A percentile compares a stretch with the other conserved stretches of the same genome.
Conservation (phyloP, 768 basidiomycete genomes). For the Goffeauzyma gilvescens region DNA sequence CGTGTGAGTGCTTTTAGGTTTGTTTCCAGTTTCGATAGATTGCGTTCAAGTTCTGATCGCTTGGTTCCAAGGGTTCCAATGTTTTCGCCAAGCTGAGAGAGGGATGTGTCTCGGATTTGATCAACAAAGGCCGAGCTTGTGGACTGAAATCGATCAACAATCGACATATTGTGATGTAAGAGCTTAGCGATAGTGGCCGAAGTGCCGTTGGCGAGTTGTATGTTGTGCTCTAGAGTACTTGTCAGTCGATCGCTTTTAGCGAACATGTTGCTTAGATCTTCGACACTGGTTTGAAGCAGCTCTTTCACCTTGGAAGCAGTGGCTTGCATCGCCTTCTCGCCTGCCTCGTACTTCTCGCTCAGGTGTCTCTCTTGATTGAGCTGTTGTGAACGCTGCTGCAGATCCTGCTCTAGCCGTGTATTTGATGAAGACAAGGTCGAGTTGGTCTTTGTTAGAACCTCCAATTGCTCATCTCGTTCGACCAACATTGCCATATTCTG, state of each 20-base stretch:
- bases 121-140: too few species aligned
- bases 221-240: conserved; percentile 44
- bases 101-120: too few species aligned
- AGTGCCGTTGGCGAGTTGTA: conserved; percentile 41
- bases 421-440: conserved; percentile 40
- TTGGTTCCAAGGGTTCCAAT: too few species aligned
- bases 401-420: conserved; percentile 43
- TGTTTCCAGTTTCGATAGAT: too few species aligned
- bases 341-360: conserved; percentile 47
- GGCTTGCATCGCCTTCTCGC: conserved; percentile 50
- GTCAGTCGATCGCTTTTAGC: conserved; percentile 49
- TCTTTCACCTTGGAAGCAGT: conserved; percentile 50
- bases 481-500: conserved; percentile 60
- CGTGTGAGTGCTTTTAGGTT: too few species aligned
- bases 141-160: too few species aligned
- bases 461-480: conserved; percentile 56
- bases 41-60: too few species aligned
- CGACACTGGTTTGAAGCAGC: conserved; percentile 59
- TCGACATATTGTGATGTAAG: too few species aligned
- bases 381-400: conserved; percentile 42
- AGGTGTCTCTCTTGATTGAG: conserved; percentile 65
- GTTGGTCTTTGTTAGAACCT: conserved; percentile 33
- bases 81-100: too few species aligned
- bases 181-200: conserved; percentile 28
- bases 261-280: conserved; percentile 50